Evolutionary conservation across 371 early-diverging fungal species (phyloP).

Genomic region (Mucor indicus): DNA sequence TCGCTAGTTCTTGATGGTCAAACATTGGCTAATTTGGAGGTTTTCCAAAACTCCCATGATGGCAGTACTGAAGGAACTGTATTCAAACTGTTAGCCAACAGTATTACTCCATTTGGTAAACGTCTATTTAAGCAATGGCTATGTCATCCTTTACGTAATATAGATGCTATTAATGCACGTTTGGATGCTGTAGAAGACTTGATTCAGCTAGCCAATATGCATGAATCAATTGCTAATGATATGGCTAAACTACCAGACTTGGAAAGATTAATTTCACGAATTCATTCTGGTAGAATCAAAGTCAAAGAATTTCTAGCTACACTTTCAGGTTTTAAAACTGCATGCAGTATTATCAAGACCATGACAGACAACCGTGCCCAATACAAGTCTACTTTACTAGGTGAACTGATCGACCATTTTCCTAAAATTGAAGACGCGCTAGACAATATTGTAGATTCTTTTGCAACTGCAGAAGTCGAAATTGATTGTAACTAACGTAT

Average conservation of each 20-base stretch:
- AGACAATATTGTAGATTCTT: slow-evolving; percentile 65
- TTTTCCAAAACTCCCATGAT: slow-evolving; percentile 86
- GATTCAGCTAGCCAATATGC: slow-evolving; percentile 47
- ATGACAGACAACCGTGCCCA: slow-evolving; percentile 30
- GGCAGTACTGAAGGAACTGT: slow-evolving; percentile 81
- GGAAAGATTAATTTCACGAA: slow-evolving; percentile 88
- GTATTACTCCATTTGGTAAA: slow-evolving; percentile 88
- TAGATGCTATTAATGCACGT: slow-evolving; percentile 79
- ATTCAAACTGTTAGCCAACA: slow-evolving; percentile 82
- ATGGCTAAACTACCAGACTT: slow-evolving; percentile 79
- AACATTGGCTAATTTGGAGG: slow-evolving; percentile 90
- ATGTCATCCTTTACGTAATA: slow-evolving; percentile 86
- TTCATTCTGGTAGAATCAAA: slow-evolving; percentile 82
- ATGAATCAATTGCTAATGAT: slow-evolving; percentile 38
- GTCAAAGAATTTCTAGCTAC: slow-evolving; percentile 73
- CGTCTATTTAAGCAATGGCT: slow-evolving; percentile 87
- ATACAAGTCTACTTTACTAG: slow-evolving; percentile 47
- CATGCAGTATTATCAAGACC: slow-evolving; percentile 35
- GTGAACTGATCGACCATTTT: slow-evolving; percentile 37
- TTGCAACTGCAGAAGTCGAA: slow-evolving; percentile 71
- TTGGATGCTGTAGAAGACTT: slow-evolving; percentile 88
- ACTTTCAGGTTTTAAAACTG: slow-evolving; percentile 58
- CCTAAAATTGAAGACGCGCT: slow-evolving; percentile 57
- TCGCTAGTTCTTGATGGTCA: slow-evolving; percentile 92
- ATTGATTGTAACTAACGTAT: slow-evolving; percentile 46